Evolutionary conservation across 2,329 filamentous ascomycete species (phyloP), one percentile per base, ranked within the genome.

Genomic region (Didymella segeticola): DNA sequence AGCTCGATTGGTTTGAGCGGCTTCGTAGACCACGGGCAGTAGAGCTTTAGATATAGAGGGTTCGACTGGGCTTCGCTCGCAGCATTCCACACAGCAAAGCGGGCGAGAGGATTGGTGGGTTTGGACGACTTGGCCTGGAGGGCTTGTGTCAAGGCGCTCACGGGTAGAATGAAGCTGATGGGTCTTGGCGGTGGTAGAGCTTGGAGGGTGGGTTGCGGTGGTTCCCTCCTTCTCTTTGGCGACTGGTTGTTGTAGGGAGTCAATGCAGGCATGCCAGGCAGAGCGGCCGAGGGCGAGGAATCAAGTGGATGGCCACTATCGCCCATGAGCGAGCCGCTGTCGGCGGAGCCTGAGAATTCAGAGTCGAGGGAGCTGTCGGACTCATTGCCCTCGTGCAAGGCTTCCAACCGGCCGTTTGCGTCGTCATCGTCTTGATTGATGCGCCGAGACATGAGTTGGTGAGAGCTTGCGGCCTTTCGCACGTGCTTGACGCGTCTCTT

Each of bases 21-120:
- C 20, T 83, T 83, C 11, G 82, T 81, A 14, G 88, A 89, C 61
- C 88, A 90, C 0, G 89, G 87, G 6, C 85, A 87, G 71, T 91
- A 93, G 33, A 96, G 89, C 50, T 89, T 89, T 57, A 95, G 83
- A 62, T 85, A 86, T 17, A 95, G 80, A 2, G 90, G 90, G 43
- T 88, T 89, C 14, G 68, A 65, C 26, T 74, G 68, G 6, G 88
- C 83, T 57, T 93, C 90, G 15, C 89, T 90, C 69, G 92, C 88
- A 0, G 90, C 91, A 51, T 88, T 91, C 30, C 91, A 81, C 14
- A 87, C 84, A 1, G 89, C 89, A 73, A 91, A 95, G 20, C 84
- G 83, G 64, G 93, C 89, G 60, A 93, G 88, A 0, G 90, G 89
- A 66, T 89, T 86, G 5, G 83, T 83, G 7, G 83, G 82, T 61